Conservation (phyloP, 1,139 yeast genomes). For the Arxiozyma slooffiae region DNA sequence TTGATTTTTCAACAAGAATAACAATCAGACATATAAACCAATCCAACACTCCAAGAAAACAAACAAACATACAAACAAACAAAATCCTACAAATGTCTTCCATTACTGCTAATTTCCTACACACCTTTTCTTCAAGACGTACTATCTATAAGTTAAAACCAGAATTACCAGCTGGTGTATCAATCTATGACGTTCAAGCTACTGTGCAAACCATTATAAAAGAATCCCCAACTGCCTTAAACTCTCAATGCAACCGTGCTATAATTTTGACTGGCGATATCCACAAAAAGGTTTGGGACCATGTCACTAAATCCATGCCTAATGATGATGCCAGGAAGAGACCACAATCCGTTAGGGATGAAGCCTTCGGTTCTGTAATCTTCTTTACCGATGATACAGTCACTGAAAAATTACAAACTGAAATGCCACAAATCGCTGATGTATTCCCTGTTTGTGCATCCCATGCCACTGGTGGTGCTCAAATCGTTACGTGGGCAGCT, state of each 20-base stretch:
- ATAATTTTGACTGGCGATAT: constrained; percentile 35
- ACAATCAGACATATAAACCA: background rate
- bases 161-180: constrained; percentile 33
- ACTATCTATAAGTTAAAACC: constrained; percentile 34
- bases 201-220: constrained; percentile 33
- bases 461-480: constrained; percentile 40
- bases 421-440: constrained; percentile 35
- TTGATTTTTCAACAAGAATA: too few relatives aligned
- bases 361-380: constrained; percentile 39
- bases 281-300: constrained; percentile 37
- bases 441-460: constrained; percentile 38
- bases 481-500: constrained; percentile 39
- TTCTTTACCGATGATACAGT: constrained; percentile 37
- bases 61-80: background rate
- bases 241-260: constrained; percentile 39
- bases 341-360: constrained; percentile 35
- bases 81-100: constrained; percentile 21
- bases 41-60: background rate
- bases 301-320: constrained; percentile 31
- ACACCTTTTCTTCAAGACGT: constrained; percentile 32
- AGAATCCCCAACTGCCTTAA: constrained; percentile 39
- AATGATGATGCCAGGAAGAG: constrained; percentile 32
- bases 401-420: constrained; percentile 33
- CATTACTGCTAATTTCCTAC: constrained; percentile 19
- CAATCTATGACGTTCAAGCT: constrained; percentile 30